Base-by-base conservation (phyloP, 129 eudicot genomes). In the Apium graveolens region DNA sequence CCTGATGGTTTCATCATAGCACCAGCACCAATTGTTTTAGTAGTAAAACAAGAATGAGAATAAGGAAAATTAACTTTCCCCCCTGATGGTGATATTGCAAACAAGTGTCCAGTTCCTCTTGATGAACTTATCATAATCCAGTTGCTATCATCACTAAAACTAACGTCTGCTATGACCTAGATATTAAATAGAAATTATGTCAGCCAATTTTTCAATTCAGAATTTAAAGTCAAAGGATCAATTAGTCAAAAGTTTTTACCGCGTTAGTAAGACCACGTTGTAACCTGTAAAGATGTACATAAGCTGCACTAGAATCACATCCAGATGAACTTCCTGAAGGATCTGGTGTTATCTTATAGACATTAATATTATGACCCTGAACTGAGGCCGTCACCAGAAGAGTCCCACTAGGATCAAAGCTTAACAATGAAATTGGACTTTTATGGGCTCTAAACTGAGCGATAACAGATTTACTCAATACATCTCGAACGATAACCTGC, bases 121-220 rank as follows among this genome's bases (percentile, higher is more conserved):
- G 96, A 88, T n/a, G 98, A 89, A 73, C 97, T 94, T 78, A 94
- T 86, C 86, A 89, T 86, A n/a, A 94, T 82, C 98, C 98, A 94
- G 34, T 83, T 87, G 83, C 98, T 94, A 63, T 94, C 96, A 41
- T 82, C 90, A 69, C 98, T 94, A 84, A 94, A 94, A 85, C 97
- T 91, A 80, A 94, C 90, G 83, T 94, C 98, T 80, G 88, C 96
- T 74, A 94, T 94, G 72, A 91, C 89, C 98, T 93, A 88, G 34
- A 41, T 49, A 76, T 57, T 84, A 38, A 34, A 35, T 16, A 29
- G 35, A 34, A 17, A 10, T 43, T 29, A 43, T 72, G 62, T 66
- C 51, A 29, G 41, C 12, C 17, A 3, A 0, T 73, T 35, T 14
- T 31, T 16, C 72, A 20, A 35, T 27, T 76, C 31, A 43, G 73